Base-by-base conservation (phyloP, 225 moss, liverwort and hornwort species). In the Pseudoscleropodium purum region DNA sequence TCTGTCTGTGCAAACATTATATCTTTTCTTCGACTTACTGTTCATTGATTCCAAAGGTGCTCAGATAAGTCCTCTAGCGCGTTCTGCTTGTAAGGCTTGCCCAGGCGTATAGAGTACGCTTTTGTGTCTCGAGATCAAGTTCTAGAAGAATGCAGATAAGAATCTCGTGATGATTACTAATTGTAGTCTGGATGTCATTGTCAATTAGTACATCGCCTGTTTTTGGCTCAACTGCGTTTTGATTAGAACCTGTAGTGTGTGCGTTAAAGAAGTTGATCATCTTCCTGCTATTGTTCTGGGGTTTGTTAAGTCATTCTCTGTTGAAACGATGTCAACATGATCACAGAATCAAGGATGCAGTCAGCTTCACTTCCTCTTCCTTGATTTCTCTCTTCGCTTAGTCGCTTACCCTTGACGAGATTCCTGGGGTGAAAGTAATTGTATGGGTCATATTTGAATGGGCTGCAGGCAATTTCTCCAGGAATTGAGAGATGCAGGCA, bases 391-490 rank as follows among this genome's bases (percentile, higher is more conserved):
- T 52, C 75, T 87, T 61, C 49, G 51, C 47, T 69, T 25, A 14
- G 69, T 41, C 20, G 27, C 49, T 83, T 45, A 18, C 64, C 10
- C 75, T 84, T 79, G 45, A 51, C 77, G n/a, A 79, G 66, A 73
- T 89, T 60, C 18, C 57, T 79, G 83, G 30, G 66, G 54, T 80
- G 75, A 49, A 47, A 79, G 34, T 54, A 79, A 86, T 56, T 73
- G 70, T 51, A 11, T 37, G n/a, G 39, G 51, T 79, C 77, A 77
- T 36, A 73, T 77, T 84, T 73, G 56, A 82, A 70, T 90, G 63
- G 81, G 25, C 81, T 87, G 90, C 91, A 95, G 99, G 90, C 99
- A 99, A 85, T 99, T 97, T 87, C 96, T 99, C 64, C 99, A 99
- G 89, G 99, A 99, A 85, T 92, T 99, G 83, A 84, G 95, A 41